Percentiles rank a stretch among this genome's conserved stretches.
Conservation (phyloP, 2,329 filamentous ascomycete genomes). For the Endoconidiophora laricicola region DNA sequence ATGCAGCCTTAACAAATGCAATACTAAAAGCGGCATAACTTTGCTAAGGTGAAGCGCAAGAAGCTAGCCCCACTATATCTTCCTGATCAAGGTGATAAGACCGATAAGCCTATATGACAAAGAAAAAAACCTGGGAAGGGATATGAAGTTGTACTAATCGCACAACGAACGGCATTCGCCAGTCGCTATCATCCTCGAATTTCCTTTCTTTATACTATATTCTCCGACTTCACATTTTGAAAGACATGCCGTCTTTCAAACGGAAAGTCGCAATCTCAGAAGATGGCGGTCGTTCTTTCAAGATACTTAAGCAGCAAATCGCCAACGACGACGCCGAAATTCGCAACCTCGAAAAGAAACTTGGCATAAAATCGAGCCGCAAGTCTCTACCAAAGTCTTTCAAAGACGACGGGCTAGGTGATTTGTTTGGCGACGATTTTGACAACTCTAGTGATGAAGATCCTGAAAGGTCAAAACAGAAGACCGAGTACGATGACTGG, state of each 20-base stretch:
- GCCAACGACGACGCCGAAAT: conserved; percentile 80
- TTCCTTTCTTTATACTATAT: not conserved
- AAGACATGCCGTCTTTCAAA: conserved; percentile 5
- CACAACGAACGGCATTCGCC: too few species aligned
- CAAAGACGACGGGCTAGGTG: conserved; percentile 67
- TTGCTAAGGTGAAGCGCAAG: too few species aligned
- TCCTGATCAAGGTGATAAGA: conserved; percentile 9
- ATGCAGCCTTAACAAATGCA: too few species aligned
- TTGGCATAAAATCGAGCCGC: conserved; percentile 62
- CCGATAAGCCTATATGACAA: conserved; percentile 2
- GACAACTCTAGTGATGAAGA: conserved; percentile 33
- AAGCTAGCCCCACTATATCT: conserved; percentile 3
- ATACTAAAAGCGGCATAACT: too few species aligned
- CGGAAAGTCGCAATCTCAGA: conserved; percentile 5
- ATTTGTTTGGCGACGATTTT: conserved; percentile 54
- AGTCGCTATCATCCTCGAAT: not conserved
- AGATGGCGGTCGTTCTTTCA: conserved; percentile 7
- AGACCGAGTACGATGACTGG: conserved; percentile 42
- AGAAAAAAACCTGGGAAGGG: conserved; percentile 9
- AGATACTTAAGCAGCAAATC: conserved; percentile 42
- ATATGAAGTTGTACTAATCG: too few species aligned
- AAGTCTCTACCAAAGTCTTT: conserved; percentile 59
- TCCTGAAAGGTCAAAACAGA: conserved; percentile 44
- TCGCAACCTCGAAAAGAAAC: conserved; percentile 66
- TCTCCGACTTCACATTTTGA: not conserved